These are phyloP conservation scores for Mucor racemosus DNA, from an alignment of 371 early-diverging fungal species.

Conservation along the genomic window DNA sequence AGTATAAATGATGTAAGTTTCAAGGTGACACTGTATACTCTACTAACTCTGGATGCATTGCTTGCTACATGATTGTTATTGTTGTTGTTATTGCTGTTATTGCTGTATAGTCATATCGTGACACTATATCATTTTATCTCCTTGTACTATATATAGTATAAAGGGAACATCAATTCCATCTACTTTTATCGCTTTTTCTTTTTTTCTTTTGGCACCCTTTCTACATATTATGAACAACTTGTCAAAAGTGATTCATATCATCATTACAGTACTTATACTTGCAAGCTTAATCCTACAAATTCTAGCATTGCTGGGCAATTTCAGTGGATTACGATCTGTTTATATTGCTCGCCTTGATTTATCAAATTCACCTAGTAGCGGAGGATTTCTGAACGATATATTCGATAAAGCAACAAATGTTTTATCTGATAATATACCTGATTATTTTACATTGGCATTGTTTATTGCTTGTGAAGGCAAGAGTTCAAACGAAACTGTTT, in stretches of 20 bases:
- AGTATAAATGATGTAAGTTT: constrained; percentile 1
- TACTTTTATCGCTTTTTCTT: neutral
- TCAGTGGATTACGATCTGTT: constrained; percentile 21
- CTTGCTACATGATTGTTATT: neutral
- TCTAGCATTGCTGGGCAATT: constrained; percentile 19
- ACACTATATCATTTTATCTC: neutral
- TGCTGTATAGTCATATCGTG: neutral
- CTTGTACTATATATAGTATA: neutral
- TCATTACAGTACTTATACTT: constrained; percentile 16
- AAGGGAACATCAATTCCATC: neutral
- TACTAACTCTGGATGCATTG: neutral
- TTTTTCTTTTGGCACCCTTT: neutral
- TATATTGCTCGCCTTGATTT: constrained; percentile 20
- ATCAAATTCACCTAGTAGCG: neutral
- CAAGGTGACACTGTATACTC: neutral
- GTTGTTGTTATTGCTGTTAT: neutral
- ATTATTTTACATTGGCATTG: constrained; percentile 18
- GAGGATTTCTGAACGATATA: constrained; percentile 6
- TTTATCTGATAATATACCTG: neutral
- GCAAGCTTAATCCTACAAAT: constrained; percentile 32
- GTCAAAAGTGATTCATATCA: constrained; percentile 13
- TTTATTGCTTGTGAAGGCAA: constrained; percentile 25
- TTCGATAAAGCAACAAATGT: neutral
- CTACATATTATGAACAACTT: neutral
- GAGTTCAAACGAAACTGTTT: constrained; percentile 12